Evolutionary conservation across 208 protist species (phyloP).

Genomic region (Kentomonas sorsogonicus): DNA sequence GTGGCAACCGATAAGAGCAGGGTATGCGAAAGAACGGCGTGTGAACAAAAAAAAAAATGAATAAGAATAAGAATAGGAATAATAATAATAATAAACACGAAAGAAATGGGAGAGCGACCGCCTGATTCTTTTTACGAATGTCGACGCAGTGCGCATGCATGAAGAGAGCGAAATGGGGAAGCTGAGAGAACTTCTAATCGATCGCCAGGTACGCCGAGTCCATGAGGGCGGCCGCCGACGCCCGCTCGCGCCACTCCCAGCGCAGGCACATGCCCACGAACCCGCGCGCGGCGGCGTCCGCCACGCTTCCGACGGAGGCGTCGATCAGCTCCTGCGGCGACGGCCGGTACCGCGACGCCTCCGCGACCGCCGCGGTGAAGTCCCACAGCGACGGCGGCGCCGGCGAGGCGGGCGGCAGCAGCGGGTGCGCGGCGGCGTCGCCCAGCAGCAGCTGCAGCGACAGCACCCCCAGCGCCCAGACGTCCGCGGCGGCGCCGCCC

Average conservation of each 20-base stretch:
- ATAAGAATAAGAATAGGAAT: not conserved
- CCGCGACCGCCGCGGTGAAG: constrained; percentile 1
- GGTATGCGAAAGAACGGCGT: too few species aligned
- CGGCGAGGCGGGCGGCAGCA: constrained; percentile 8
- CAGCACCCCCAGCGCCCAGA: constrained; percentile 55
- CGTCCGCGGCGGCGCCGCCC: constrained; percentile 21
- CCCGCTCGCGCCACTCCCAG: constrained; percentile 26
- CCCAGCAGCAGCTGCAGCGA: constrained; percentile 34
- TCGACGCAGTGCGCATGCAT: too few species aligned
- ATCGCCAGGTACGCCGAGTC: constrained; percentile 18
- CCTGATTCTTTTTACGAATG: too few species aligned
- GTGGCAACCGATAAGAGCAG: not conserved
- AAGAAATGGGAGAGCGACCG: too few species aligned
- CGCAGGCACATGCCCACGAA: constrained; percentile 28
- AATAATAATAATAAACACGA: not conserved
- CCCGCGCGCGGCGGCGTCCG: constrained; percentile 10
- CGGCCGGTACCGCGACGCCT: not conserved
- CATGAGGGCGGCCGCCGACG: constrained; percentile 28
- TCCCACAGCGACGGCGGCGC: too few species aligned
- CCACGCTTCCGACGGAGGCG: too few species aligned
- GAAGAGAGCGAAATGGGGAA: too few species aligned
- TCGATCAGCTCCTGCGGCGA: constrained; percentile 4
- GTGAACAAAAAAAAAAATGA: not conserved
- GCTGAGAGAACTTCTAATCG: not conserved
- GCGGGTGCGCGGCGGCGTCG: constrained; percentile 21